Evolutionary conservation across 2,329 filamentous ascomycete species (phyloP), one percentile per base, ranked within the genome.

Genomic region (Volutella citrinella): DNA sequence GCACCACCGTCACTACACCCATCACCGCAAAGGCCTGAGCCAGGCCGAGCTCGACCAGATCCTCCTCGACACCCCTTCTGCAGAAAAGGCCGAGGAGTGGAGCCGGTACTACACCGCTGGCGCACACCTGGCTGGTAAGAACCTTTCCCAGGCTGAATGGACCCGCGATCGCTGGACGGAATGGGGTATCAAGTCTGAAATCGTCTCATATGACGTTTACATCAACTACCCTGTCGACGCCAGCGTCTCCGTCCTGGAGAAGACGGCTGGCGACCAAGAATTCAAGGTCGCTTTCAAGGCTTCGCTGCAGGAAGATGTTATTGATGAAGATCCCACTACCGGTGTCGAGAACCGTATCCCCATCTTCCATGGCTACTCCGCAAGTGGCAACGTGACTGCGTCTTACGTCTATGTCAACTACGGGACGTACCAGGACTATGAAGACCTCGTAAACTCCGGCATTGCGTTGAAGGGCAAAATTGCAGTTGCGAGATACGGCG

Each of bases 321-420:
- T 97, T 6, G 74, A 87, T 0, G 82, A 95, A 32, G 93, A 98
- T 57, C 76, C 80, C 4, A 94, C 89, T 0, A 88, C 81, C 13
- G 75, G 80, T 15, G 68, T 88, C 27, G 63, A 75, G 9, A 76
- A 89, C 51, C 73, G 87, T 19, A 75, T 97, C 16, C 89, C 91
- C 2, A 91, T 84, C 0, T 97, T 97, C 67, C 91, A 97, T 56
- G 93, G 91, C 33, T 97, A 96, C 61, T 95, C 88, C 5, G 89
- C 89, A 5, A 90, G 74, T 40, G 91, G 91, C 18, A 95, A 97
- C 59, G 91, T 94, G 29, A 96, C 91, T 0, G 88, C 80, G 4
- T 77, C 80, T 11, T 93, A 87, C 46, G 86, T 95, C 19, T 97
- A 84, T 54, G 88, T 87, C 57, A 96, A 96, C 62, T 95, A 93